Base-by-base conservation (phyloP, 2,329 filamentous ascomycete genomes). In the Beauveria sp. region DNA sequence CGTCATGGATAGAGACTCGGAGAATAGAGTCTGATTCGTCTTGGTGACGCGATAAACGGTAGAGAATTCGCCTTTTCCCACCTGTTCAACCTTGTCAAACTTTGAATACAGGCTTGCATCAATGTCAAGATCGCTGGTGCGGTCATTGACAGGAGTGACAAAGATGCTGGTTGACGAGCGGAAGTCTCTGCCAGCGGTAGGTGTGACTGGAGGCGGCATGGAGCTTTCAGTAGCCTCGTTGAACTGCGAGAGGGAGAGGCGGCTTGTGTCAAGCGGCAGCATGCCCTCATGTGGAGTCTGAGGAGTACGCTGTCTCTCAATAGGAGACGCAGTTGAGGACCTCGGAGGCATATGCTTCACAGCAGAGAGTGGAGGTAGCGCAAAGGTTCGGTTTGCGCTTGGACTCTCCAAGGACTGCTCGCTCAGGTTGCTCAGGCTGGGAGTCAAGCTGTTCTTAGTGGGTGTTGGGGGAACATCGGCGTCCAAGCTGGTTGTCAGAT, bases 31-130 rank as follows among this genome's bases (percentile, higher is more conserved):
- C 40, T 69, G 66, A 49, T 72, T 70, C 40, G 66, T 63, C 62
- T 72, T 72, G 16, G 85, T 85, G 5, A 96, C 93, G 42, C 88
- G 86, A 73, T 91, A 99, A 1, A 99, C 95, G 61, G 89, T 85
- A 0, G 95, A 98, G 71, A 99, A 99, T 72, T 97, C 93, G 62
- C 95, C 95, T 63, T 87, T 87, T 53, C 93, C 93, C 66, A 93
- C 83, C 63, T 87, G 81, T 67, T 91, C 89, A 14, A 96, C 88
- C 63, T 88, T 89, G 60, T 88, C 86, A 71, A 99, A 99, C 59
- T 89, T 86, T 3, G 85, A 82, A 14, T 84, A 85, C 57, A 97
- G 77, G 58, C 84, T 85, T 24, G 86, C 83, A 69, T 98, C 93
- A 18, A 93, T 68, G 18, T 78, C 82, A 64, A 96, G 86, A 51